Evolutionary conservation across 306 rosid genomes (phyloP).

Genomic region (Luffa acutangula): DNA sequence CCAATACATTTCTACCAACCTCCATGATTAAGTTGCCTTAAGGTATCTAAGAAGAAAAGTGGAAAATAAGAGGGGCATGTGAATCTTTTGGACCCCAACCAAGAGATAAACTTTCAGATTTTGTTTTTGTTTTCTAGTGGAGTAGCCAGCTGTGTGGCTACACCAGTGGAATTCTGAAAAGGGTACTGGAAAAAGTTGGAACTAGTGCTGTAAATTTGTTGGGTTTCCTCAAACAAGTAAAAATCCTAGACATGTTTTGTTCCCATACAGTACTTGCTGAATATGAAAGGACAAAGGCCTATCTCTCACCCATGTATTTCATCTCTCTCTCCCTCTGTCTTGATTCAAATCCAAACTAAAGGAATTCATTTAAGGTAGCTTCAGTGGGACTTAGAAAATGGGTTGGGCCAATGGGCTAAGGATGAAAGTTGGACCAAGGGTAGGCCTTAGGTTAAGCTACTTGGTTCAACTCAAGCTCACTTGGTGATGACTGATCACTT

Average conservation of each 20-base stretch:
- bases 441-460: not conserved
- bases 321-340: not conserved
- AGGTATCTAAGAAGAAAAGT: not conserved
- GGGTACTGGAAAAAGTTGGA: slow-evolving; percentile 24
- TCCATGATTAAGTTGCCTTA: slow-evolving; percentile 11
- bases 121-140: slow-evolving; percentile 61
- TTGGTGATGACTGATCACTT: not conserved
- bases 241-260: not conserved
- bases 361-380: not conserved
- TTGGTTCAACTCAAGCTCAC: not conserved
- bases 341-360: not conserved
- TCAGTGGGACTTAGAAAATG: not conserved
- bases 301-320: slow-evolving; percentile 10
- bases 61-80: slow-evolving; percentile 22
- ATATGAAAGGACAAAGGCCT: not conserved
- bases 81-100: slow-evolving; percentile 21
- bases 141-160: slow-evolving; percentile 18
- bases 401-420: not conserved
- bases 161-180: not conserved
- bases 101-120: slow-evolving; percentile 30
- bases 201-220: not conserved
- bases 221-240: slow-evolving; percentile 10
- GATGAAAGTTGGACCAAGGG: not conserved
- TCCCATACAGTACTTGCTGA: not conserved
- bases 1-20: slow-evolving; percentile 25